These are phyloP conservation scores for Gentiana dahurica DNA, from an alignment of 257 asterid genomes.

Conservation along the genomic window DNA sequence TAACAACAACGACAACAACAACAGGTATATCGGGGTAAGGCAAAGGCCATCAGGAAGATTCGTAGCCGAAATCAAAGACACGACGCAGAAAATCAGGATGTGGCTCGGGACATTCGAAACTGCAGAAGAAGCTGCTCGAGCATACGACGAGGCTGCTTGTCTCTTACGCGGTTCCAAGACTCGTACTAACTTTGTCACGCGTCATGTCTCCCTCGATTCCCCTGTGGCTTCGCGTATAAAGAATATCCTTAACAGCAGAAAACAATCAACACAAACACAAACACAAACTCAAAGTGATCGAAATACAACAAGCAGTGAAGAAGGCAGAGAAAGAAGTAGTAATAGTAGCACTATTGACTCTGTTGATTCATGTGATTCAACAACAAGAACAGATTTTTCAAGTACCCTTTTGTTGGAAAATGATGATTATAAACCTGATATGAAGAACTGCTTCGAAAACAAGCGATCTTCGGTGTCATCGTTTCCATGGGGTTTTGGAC, in stretches of 20 bases:
- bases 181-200: conserved; percentile 10
- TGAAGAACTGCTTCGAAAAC: conserved; percentile 25
- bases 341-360: conserved; percentile 1
- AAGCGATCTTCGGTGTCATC: conserved; percentile 7
- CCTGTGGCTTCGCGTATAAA: conserved; percentile 51
- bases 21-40: conserved; percentile 10
- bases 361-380: background rate
- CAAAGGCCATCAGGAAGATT: conserved; percentile 15
- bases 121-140: conserved; percentile 14
- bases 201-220: conserved; percentile 29
- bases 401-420: conserved; percentile 12
- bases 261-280: background rate
- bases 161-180: conserved; percentile 12
- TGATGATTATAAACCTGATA: conserved; percentile 45
- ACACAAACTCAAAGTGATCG: background rate
- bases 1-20: background rate
- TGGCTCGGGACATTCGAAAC: conserved; percentile 19
- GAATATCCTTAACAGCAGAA: conserved; percentile 37
- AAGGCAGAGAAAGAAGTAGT: conserved; percentile 5
- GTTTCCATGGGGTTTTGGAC: conserved; percentile 6
- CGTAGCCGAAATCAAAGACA: conserved; percentile 16
- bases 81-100: conserved; percentile 14
- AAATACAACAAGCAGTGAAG: conserved; percentile 1
- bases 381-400: conserved; percentile 2
- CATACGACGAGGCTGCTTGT: conserved; percentile 16